phyloP scores from a whole-genome alignment of 495 filamentous ascomycete species.

The Neurospora sp. region DNA sequence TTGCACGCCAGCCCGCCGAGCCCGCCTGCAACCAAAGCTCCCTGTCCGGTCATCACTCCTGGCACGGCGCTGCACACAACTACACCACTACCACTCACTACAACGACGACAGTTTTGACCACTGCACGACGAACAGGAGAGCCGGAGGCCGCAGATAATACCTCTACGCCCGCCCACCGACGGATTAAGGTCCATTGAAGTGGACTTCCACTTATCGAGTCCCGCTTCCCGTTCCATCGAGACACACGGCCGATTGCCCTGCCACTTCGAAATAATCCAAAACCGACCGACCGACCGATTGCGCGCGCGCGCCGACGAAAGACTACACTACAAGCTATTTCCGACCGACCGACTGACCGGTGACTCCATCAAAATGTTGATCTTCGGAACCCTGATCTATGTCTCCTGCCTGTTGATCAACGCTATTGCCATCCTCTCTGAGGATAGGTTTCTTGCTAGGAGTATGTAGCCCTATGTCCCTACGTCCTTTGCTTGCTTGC shows the following conservation, averaged over 20 bases:
- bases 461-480: constrained; percentile 47
- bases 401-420: constrained; percentile 82
- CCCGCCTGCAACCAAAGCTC: neutral
- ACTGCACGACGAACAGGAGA: neutral
- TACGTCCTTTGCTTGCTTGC: neutral
- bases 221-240: neutral
- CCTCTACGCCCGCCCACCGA: neutral
- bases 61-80: neutral
- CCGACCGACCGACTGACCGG: neutral
- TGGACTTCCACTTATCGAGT: neutral
- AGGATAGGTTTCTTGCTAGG: constrained; percentile 94
- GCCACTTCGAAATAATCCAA: neutral
- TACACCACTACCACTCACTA: neutral
- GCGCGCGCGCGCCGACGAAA: neutral
- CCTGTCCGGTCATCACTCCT: neutral
- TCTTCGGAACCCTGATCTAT: constrained; percentile 68
- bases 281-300: neutral
- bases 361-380: constrained; percentile 41
- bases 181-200: neutral
- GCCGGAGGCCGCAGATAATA: neutral
- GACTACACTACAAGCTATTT: neutral
- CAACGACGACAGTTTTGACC: neutral
- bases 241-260: neutral
- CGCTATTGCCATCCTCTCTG: constrained; percentile 87
- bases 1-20: neutral